These are phyloP conservation scores for Apiospora pterosperma DNA, from an alignment of 2,329 filamentous ascomycete species.

Conservation along the genomic window DNA sequence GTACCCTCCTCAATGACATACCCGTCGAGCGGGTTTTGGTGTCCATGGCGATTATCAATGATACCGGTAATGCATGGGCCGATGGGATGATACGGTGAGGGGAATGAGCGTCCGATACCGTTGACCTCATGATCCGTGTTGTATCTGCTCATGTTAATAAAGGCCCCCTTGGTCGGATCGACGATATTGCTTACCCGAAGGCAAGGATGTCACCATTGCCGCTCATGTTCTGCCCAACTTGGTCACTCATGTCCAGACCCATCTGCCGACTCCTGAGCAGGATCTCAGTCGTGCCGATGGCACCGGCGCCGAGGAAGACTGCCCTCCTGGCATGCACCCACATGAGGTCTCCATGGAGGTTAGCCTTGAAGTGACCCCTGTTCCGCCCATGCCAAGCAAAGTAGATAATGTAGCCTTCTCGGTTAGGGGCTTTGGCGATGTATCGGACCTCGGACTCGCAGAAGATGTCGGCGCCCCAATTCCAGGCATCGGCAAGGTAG, in stretches of 20 bases:
- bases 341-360: conserved; percentile 58
- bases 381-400: conserved; percentile 62
- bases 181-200: conserved; percentile 48
- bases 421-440: conserved; percentile 48
- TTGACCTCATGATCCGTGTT: conserved; percentile 57
- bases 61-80: conserved; percentile 62
- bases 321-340: conserved; percentile 65
- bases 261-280: conserved; percentile 56
- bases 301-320: conserved; percentile 64
- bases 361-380: conserved; percentile 50
- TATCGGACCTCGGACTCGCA: conserved; percentile 66
- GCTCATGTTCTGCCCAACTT: conserved; percentile 57
- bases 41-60: conserved; percentile 54
- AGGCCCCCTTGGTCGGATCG: not conserved
- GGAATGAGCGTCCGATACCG: conserved; percentile 48
- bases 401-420: conserved; percentile 59
- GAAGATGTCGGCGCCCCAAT: conserved; percentile 69
- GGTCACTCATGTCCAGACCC: conserved; percentile 55
- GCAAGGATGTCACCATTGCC: conserved; percentile 65
- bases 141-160: conserved; percentile 38
- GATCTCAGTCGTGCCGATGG: conserved; percentile 64
- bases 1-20: conserved; percentile 64
- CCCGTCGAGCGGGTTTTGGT: conserved; percentile 54
- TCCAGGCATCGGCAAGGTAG: conserved; percentile 67
- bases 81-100: conserved; percentile 47